A percentile compares a stretch with the other conserved stretches of the same genome.
Conservation (phyloP, 2,329 filamentous ascomycete genomes). For the Orbilia quercus region DNA sequence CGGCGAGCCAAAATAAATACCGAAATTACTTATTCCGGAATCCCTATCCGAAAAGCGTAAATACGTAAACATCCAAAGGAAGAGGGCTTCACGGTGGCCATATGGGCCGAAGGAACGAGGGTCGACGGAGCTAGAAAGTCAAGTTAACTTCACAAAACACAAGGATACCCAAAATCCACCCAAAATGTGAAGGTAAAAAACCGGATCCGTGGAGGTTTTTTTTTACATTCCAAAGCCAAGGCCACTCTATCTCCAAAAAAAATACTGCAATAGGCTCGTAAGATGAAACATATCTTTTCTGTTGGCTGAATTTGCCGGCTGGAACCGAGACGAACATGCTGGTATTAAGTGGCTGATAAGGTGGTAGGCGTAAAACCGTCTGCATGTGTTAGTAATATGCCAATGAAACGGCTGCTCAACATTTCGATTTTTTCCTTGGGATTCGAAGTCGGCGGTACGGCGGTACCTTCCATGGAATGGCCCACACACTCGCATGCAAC, state of each 20-base stretch:
- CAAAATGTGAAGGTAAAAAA: no score
- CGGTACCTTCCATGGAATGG: conserved; percentile 17
- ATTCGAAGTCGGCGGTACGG: no score
- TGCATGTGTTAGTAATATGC: background rate
- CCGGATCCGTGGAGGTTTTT: no score
- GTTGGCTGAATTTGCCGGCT: conserved; percentile 19
- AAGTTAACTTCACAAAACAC: conserved; percentile 20
- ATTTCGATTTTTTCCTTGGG: no score
- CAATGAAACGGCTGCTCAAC: conserved; percentile 21
- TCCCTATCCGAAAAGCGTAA: conserved; percentile 33
- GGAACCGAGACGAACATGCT: conserved; percentile 16
- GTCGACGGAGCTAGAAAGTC: no score
- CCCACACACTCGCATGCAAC: conserved; percentile 3
- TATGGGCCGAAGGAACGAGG: conserved; percentile 4
- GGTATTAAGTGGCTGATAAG: conserved; percentile 11
- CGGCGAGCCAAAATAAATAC: conserved; percentile 15
- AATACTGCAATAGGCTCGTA: conserved; percentile 1
- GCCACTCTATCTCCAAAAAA: background rate
- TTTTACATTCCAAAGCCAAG: no score
- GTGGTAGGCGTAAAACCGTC: background rate
- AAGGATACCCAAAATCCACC: background rate
- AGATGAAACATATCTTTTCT: conserved; percentile 14
- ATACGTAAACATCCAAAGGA: conserved; percentile 19
- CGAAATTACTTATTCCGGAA: conserved; percentile 28
- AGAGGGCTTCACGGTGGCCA: background rate